These are phyloP conservation scores for Astrothelium subdiscretum DNA, from an alignment of 495 filamentous ascomycete genomes.

Conservation along the genomic window DNA sequence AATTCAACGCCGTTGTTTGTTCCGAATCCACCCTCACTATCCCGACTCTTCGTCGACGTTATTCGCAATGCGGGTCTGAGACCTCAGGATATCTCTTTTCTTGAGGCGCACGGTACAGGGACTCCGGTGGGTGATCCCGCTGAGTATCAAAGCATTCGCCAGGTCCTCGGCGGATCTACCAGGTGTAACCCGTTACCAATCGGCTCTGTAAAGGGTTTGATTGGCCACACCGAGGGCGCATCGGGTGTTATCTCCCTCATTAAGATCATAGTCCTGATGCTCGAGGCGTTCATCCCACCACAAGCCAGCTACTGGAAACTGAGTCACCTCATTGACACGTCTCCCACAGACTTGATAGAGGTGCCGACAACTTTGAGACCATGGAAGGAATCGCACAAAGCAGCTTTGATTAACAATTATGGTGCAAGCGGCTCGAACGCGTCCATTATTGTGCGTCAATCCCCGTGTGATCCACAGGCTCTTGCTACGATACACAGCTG, in stretches of 20 bases:
- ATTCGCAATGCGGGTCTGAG: slow-evolving; percentile 11
- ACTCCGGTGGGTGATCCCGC: slow-evolving; percentile 28
- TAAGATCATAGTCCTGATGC: slow-evolving; percentile 28
- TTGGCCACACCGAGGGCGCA: slow-evolving; percentile 25
- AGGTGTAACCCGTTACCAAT: slow-evolving; percentile 9
- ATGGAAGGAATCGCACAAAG: not conserved
- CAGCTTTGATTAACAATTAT: not conserved
- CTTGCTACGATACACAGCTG: not conserved
- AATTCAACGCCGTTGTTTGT: not conserved
- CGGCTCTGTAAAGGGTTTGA: slow-evolving; percentile 22
- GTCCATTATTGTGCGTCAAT: not conserved
- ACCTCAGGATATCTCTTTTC: slow-evolving; percentile 19
- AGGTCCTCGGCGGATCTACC: slow-evolving; percentile 11
- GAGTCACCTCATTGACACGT: not conserved
- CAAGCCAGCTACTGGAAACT: slow-evolving; percentile 25
- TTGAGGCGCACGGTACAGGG: slow-evolving; percentile 33
- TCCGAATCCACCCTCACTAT: slow-evolving; percentile 25
- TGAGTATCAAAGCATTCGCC: slow-evolving; percentile 24
- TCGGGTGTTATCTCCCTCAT: slow-evolving; percentile 24
- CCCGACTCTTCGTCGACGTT: slow-evolving; percentile 16
- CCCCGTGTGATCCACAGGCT: not conserved
- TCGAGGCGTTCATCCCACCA: slow-evolving; percentile 27
- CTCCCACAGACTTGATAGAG: not conserved
- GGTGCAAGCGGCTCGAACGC: not conserved
- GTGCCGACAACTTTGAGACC: not conserved